Evolutionary conservation across 2,329 filamentous ascomycete species (phyloP).

Genomic region (Massarina eburnea): DNA sequence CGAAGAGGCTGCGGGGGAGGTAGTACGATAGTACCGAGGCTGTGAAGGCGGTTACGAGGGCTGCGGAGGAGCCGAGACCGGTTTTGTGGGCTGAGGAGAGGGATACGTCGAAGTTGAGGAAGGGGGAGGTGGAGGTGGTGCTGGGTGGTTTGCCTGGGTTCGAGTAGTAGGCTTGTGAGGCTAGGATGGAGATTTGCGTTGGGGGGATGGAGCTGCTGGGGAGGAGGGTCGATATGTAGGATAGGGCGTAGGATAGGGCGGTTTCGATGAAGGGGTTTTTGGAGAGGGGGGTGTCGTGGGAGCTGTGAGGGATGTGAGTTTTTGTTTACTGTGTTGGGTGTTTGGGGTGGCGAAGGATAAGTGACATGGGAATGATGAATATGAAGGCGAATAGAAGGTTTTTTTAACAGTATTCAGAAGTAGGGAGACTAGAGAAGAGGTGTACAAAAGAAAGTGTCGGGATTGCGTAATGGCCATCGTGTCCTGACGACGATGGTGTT

Average conservation of each 20-base stretch:
- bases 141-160: constrained; percentile 28
- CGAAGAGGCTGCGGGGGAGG: constrained; percentile 59
- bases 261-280: constrained; percentile 91
- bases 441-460: no score
- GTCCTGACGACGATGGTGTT: no score
- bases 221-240: constrained; percentile 70
- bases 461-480: no score
- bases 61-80: constrained; percentile 90
- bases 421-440: not conserved
- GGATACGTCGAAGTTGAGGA: constrained; percentile 75
- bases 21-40: constrained; percentile 77
- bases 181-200: constrained; percentile 89
- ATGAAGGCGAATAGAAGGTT: no score
- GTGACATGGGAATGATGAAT: constrained; percentile 6
- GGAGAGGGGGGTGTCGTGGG: constrained; percentile 48
- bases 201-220: constrained; percentile 83
- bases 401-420: constrained; percentile 6
- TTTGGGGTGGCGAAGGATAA: not conserved
- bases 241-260: constrained; percentile 82
- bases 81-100: constrained; percentile 88
- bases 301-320: constrained; percentile 18
- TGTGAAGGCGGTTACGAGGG: constrained; percentile 85
- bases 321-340: not conserved
- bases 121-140: constrained; percentile 50
- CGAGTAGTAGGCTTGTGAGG: constrained; percentile 97